Evolutionary conservation across 768 basidiomycete species (phyloP), one percentile per base, ranked within the genome.

Genomic region (Lentinula aciculospora): DNA sequence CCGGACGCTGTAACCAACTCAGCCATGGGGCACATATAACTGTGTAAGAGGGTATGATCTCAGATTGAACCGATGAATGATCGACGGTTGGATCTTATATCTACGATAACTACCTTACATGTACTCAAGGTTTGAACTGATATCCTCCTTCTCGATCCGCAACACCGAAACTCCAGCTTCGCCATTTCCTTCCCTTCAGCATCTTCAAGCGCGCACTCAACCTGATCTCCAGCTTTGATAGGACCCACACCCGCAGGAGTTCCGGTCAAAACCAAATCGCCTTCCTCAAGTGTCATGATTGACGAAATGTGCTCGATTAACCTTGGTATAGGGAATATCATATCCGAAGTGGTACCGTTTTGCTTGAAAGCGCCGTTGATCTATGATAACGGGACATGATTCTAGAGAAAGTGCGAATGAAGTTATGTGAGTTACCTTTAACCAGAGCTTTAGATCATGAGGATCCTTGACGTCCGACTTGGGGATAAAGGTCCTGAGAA

Each of bases 191-290:
- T 76, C 27, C 83, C 81, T 0, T 68, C 66, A 3, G 75, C 66
- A 60, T 86, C 84, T 4, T 80, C 73, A 47, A 98, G 71, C 3
- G 78, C 73, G 58, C 93, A 97, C 60, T 85, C 82, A 59, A 98
- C 79, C 28, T 75, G 79, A 73, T 98, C 94, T 0, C 92, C 92
- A 2, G 86, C 80, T 0, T 67, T 59, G 56, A 98, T 67, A 1
- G 86, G 84, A 19, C 94, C 93, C 3, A 98, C 94, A 17, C 96
- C 96, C 0, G 88, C 81, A 1, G 96, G 96, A 1, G 96, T 98
- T 4, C 94, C 92, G 0, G 94, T 96, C 32, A 97, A 76, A 59
- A 97, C 74, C n/a, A 96, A 74, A 63, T 97, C 94, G 12, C 92
- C 92, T 70, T 94, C 92, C 91, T 95, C 68, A 4, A 46, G 56